These are phyloP conservation scores for Saksenaea oblongispora DNA, from an alignment of 371 early-diverging fungal species.

Conservation along the genomic window DNA sequence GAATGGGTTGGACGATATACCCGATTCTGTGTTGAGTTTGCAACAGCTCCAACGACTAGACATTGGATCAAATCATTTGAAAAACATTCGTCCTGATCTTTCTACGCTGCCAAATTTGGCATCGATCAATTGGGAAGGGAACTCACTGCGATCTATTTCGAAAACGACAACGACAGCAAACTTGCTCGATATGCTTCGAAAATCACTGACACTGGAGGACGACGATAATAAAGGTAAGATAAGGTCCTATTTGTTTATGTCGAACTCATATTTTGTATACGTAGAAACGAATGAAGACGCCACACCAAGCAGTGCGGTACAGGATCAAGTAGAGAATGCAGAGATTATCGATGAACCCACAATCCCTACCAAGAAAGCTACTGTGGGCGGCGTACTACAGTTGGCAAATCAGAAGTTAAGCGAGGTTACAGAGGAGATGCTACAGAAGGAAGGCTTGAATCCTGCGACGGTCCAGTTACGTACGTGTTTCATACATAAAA, in stretches of 20 bases:
- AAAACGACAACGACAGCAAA: constrained; percentile 47
- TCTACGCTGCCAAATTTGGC: constrained; percentile 52
- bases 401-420: not conserved
- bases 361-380: not conserved
- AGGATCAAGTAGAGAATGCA: not conserved
- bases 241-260: not conserved
- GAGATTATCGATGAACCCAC: not conserved
- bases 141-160: constrained; percentile 54
- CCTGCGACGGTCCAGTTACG: constrained; percentile 15
- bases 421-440: not conserved
- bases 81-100: constrained; percentile 53
- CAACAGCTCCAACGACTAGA: constrained; percentile 58
- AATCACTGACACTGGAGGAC: constrained; percentile 9
- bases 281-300: not conserved
- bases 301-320: not conserved
- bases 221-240: not conserved
- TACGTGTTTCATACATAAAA: not conserved
- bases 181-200: constrained; percentile 50
- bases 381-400: not conserved
- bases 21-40: constrained; percentile 44
- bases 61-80: constrained; percentile 61
- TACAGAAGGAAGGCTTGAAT: not conserved
- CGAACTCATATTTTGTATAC: not conserved
- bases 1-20: constrained; percentile 60
- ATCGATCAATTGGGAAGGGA: constrained; percentile 58